Base-by-base conservation (phyloP, 768 basidiomycete genomes). In the Suillus subaureus region DNA sequence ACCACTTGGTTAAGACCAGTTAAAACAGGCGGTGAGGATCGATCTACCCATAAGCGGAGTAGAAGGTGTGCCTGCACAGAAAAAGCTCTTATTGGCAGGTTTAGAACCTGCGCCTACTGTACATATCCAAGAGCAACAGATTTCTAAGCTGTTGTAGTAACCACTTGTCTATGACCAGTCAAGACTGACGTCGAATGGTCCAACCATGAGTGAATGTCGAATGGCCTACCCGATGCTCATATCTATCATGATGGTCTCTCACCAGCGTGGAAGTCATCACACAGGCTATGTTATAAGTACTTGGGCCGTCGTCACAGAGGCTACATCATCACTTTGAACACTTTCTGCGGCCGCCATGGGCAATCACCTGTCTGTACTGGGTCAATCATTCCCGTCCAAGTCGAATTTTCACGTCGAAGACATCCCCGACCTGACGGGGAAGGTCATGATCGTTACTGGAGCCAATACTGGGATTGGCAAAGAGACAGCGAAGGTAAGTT, bases 401-500 rank as follows among this genome's bases (percentile, higher is more conserved):
- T 73, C 84, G 12, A 73, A 70, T 13, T 88, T 83, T 74, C 75
- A 70, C 1, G 73, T 77, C 0, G 73, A 78, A 23, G 79, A 87
- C 61, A 85, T 88, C 26, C 85, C 86, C 1, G 85, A 88, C 72
- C 71, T 87, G 66, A 74, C 79, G 0, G 82, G 82, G 6, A 83
- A 83, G 70, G 80, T 82, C 37, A 64, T 72, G 37, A 71, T 80
- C 55, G 76, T 80, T 26, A 77, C 77, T 23, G 81, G 81, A 4
- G 76, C 76, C 12, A 82, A 80, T 61, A 68, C 75, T 2, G 81
- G 74, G 2, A 80, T 90, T 47, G 89, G 89, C 26, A 86, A 85
- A 68, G 87, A 88, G 70, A 87, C 85, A 1, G 83, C 77, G 8
- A 87, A 85, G 79, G 87, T 82, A 18, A 67, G 73, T 26, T 18